Conservation (phyloP, 2,329 filamentous ascomycete genomes). For the Orbilia ellipsospora region DNA sequence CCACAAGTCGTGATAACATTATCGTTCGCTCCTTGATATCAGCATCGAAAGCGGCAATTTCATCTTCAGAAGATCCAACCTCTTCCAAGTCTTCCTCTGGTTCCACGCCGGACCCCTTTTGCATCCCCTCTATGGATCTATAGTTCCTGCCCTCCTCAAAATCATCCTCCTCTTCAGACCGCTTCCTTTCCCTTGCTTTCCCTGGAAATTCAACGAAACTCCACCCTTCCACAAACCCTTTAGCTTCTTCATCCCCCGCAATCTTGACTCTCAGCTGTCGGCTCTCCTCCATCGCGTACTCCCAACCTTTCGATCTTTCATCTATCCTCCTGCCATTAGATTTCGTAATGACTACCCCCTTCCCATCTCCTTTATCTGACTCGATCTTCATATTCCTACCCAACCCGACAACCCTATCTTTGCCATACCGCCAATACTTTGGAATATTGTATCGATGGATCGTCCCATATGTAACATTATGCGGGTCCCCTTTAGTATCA, state of each 20-base stretch:
- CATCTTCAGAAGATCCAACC: conserved; percentile 38
- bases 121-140: conserved; percentile 45
- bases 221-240: conserved; percentile 56
- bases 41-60: conserved; percentile 29
- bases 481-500: conserved; percentile 80
- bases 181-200: conserved; percentile 39
- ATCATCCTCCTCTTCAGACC: conserved; percentile 15
- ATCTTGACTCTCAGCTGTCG: conserved; percentile 54
- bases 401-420: conserved; percentile 77
- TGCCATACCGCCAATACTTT: conserved; percentile 74
- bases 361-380: conserved; percentile 64
- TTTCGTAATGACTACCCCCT: conserved; percentile 56
- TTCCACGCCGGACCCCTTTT: conserved; percentile 37
- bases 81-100: conserved; percentile 47
- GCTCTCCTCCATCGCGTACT: conserved; percentile 56
- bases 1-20: conserved; percentile 66
- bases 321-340: conserved; percentile 31
- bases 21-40: conserved; percentile 57
- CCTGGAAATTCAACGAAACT: conserved; percentile 57
- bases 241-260: conserved; percentile 53
- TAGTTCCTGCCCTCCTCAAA: conserved; percentile 19
- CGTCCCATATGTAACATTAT: conserved; percentile 79
- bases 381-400: conserved; percentile 73
- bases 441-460: conserved; percentile 79
- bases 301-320: conserved; percentile 38